These are phyloP conservation scores for Ogataea ramenticola DNA, from an alignment of 805 yeast genomes.

Conservation along the genomic window DNA sequence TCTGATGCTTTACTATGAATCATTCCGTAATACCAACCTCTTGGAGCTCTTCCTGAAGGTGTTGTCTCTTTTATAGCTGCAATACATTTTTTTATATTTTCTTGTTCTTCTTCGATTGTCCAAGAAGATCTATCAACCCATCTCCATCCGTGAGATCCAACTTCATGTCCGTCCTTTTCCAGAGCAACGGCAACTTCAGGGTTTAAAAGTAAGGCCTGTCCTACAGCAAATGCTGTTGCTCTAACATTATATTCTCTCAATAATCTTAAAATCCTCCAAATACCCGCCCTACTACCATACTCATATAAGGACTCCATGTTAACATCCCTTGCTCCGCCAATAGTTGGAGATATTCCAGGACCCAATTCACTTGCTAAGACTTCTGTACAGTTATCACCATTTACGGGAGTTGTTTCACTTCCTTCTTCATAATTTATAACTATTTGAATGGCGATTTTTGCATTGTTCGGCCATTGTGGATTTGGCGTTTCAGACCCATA, in stretches of 20 bases:
- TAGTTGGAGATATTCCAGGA: conserved; percentile 9
- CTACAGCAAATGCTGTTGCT: conserved; percentile 31
- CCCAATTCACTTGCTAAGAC: conserved; percentile 7
- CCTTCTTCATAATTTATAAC: conserved; percentile 24
- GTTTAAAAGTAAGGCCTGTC: conserved; percentile 28
- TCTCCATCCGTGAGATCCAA: conserved; percentile 30
- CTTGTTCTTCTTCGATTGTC: conserved; percentile 25
- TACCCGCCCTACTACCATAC: conserved; percentile 13
- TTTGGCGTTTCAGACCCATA: conserved; percentile 21
- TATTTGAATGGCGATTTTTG: conserved; percentile 17
- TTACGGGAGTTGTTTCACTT: conserved; percentile 12
- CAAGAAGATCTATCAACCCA: conserved; percentile 26
- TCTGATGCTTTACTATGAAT: conserved; percentile 22
- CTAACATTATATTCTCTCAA: conserved; percentile 25
- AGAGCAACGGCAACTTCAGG: conserved; percentile 29
- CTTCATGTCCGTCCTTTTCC: conserved; percentile 30
- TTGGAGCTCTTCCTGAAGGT: conserved; percentile 26
- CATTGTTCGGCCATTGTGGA: conserved; percentile 16
- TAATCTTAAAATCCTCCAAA: conserved; percentile 21
- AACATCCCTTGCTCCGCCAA: conserved; percentile 3
- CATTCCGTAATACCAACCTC: conserved; percentile 30
- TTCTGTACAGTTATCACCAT: conserved; percentile 13
- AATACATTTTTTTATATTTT: conserved; percentile 23
- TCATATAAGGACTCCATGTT: conserved; percentile 7
- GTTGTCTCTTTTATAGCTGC: conserved; percentile 20